These are phyloP conservation scores for Ascosphaera aggregata DNA, from an alignment of 2,329 filamentous ascomycete species.

Conservation along the genomic window DNA sequence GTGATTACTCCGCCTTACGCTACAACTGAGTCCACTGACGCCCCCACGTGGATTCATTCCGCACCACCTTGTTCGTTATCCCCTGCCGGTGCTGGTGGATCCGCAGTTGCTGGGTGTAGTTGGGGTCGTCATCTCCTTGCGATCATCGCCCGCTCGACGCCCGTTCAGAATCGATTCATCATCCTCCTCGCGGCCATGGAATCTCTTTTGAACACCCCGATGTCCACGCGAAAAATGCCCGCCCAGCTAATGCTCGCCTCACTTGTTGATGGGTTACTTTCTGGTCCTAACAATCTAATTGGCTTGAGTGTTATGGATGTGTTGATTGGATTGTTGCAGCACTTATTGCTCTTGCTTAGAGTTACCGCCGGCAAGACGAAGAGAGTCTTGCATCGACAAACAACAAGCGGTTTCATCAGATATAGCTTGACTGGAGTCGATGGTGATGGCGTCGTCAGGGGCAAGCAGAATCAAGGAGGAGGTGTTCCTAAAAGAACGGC, in stretches of 20 bases:
- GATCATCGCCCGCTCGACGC: slow-evolving; percentile 63
- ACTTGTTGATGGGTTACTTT: slow-evolving; percentile 60
- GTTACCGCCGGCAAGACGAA: slow-evolving; percentile 25
- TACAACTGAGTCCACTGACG: not conserved
- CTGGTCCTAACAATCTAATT: slow-evolving; percentile 80
- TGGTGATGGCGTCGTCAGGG: slow-evolving; percentile 5
- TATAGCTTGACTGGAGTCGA: slow-evolving; percentile 6
- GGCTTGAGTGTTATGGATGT: slow-evolving; percentile 94
- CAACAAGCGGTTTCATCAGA: not conserved
- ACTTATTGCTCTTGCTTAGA: slow-evolving; percentile 56
- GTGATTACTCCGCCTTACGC: slow-evolving; percentile 14
- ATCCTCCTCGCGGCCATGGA: slow-evolving; percentile 71
- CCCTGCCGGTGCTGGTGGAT: too few species aligned
- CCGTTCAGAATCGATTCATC: slow-evolving; percentile 82
- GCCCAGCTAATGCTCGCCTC: slow-evolving; percentile 53
- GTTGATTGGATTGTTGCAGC: slow-evolving; percentile 59
- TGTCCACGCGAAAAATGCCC: slow-evolving; percentile 46
- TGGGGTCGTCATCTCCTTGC: slow-evolving; percentile 73
- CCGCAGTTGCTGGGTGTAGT: slow-evolving; percentile 30
- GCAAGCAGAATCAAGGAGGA: slow-evolving; percentile 6
- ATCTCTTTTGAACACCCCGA: slow-evolving; percentile 40
- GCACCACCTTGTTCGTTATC: too few species aligned
- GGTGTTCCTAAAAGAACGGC: not conserved
- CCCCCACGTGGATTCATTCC: too few species aligned
- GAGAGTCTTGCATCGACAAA: slow-evolving; percentile 16